Percentiles rank a stretch among this genome's conserved stretches.
These are phyloP conservation scores for Ophiostoma piceae DNA, from an alignment of 2,329 filamentous ascomycete genomes.

Conservation along the genomic window DNA sequence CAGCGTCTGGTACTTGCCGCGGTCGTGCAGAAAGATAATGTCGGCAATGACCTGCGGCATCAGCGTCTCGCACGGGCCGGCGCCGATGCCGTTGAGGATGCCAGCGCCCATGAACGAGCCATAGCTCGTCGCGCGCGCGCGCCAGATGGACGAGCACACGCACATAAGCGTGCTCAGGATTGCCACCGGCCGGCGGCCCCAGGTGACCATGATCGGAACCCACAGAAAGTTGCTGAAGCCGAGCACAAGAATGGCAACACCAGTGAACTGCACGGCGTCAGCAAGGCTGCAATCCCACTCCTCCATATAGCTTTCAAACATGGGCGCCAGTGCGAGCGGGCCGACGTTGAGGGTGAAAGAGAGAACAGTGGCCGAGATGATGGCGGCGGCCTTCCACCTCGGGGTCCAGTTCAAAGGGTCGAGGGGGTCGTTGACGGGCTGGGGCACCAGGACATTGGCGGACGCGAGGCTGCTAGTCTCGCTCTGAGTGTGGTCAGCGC, in stretches of 20 bases:
- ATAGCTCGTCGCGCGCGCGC: conserved; percentile 37
- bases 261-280: conserved; percentile 46
- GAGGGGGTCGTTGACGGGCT: background rate
- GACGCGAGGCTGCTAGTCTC: background rate
- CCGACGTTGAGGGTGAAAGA: conserved; percentile 9
- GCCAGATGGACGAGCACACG: conserved; percentile 43
- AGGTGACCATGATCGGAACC: conserved; percentile 44
- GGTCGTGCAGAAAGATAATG: conserved; percentile 59
- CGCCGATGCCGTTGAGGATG: conserved; percentile 57
- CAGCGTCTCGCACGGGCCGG: conserved; percentile 57
- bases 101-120: conserved; percentile 58
- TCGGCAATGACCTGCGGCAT: conserved; percentile 60
- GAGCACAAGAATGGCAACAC: conserved; percentile 44
- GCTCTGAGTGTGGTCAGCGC: conserved; percentile 28
- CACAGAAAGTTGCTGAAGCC: conserved; percentile 50
- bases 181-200: conserved; percentile 45
- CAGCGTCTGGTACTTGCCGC: conserved; percentile 48
- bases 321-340: conserved; percentile 42
- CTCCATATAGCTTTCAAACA: conserved; percentile 55
- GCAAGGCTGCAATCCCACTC: conserved; percentile 50
- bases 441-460: background rate
- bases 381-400: background rate
- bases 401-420: background rate
- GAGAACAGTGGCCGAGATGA: background rate
- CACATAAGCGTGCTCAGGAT: conserved; percentile 43